A percentile compares a stretch with the other conserved stretches of the same genome.
phyloP scores from a whole-genome alignment of 495 filamentous ascomycete species.

The Penicillium lagena region DNA sequence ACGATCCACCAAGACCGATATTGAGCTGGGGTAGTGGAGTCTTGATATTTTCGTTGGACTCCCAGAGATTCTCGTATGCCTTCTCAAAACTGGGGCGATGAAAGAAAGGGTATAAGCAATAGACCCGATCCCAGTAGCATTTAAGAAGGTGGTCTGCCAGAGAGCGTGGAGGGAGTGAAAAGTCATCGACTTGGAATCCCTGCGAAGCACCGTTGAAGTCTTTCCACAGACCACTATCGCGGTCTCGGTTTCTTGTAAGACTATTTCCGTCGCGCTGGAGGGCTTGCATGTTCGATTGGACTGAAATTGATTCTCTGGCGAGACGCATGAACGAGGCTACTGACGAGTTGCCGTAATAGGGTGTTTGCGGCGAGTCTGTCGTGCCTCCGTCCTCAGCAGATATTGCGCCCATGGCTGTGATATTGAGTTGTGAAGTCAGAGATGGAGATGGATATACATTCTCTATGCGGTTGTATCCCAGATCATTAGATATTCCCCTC shows the following conservation, averaged over 20 bases:
- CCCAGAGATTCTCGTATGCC: constrained; percentile 40
- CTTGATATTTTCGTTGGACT: constrained; percentile 14
- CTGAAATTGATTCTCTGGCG: constrained; percentile 17
- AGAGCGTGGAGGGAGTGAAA: constrained; percentile 31
- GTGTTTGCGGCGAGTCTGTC: constrained; percentile 19
- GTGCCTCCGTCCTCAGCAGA: constrained; percentile 17
- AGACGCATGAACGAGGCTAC: constrained; percentile 38
- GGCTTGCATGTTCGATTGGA: constrained; percentile 11
- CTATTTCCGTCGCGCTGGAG: constrained; percentile 4
- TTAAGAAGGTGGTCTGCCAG: constrained; percentile 39
- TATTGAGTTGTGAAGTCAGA: constrained; percentile 18
- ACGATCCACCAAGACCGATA: constrained; percentile 34
- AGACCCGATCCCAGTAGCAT: constrained; percentile 34
- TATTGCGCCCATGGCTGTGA: constrained; percentile 33
- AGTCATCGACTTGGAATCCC: constrained; percentile 21
- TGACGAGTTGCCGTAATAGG: constrained; percentile 39
- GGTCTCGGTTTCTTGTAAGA: background rate
- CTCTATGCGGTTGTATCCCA: background rate
- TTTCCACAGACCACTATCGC: constrained; percentile 15
- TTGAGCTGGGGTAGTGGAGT: constrained; percentile 15
- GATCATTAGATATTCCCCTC: too few relatives aligned
- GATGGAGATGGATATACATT: constrained; percentile 11
- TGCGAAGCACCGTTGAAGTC: constrained; percentile 10
- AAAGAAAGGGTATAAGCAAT: constrained; percentile 40
- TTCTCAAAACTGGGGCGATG: constrained; percentile 36